Conservation (phyloP, 2,329 filamentous ascomycete genomes). For the Xylaria sp. region DNA sequence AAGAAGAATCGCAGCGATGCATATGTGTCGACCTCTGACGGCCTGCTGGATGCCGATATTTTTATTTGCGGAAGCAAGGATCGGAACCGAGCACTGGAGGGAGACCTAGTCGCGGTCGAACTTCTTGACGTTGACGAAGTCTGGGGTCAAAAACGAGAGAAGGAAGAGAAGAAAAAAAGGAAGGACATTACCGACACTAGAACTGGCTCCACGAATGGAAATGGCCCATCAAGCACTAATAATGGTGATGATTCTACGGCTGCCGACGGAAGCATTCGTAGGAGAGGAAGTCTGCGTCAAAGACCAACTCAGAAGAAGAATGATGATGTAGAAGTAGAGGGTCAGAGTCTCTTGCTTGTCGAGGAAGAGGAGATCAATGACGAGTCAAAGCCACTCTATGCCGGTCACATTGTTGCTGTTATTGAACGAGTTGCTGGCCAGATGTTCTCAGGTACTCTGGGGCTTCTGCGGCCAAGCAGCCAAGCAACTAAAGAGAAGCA, state of each 20-base stretch:
- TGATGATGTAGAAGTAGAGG: slow-evolving; percentile 98
- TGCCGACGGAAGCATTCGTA: slow-evolving; percentile 85
- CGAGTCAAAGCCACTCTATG: slow-evolving; percentile 96
- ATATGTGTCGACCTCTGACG: slow-evolving; percentile 93
- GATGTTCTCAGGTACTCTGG: slow-evolving; percentile 98
- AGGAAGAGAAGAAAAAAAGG: slow-evolving; percentile 99
- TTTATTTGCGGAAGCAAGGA: slow-evolving; percentile 99
- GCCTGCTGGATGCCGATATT: slow-evolving; percentile 91
- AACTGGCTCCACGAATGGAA: slow-evolving; percentile 78
- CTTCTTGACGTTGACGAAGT: slow-evolving; percentile 98
- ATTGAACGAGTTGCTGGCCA: slow-evolving; percentile 97
- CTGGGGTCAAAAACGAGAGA: slow-evolving; percentile 98
- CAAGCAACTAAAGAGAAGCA: slow-evolving; percentile 99
- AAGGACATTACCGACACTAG: slow-evolving; percentile 97
- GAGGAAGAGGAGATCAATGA: slow-evolving; percentile 99
- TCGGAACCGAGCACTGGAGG: slow-evolving; percentile 94
- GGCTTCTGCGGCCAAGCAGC: slow-evolving; percentile 92
- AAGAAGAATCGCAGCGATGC: slow-evolving; percentile 99
- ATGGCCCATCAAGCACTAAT: slow-evolving; percentile 70
- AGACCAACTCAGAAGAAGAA: slow-evolving; percentile 99
- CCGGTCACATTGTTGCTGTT: slow-evolving; percentile 95
- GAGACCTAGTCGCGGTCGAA: slow-evolving; percentile 94
- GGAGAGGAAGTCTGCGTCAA: slow-evolving; percentile 94
- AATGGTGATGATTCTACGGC: slow-evolving; percentile 70
- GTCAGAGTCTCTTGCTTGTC: slow-evolving; percentile 93